Evolutionary conservation across 306 rosid genomes (phyloP), one percentile per base, ranked within the genome.

Genomic region (Prunus mira): DNA sequence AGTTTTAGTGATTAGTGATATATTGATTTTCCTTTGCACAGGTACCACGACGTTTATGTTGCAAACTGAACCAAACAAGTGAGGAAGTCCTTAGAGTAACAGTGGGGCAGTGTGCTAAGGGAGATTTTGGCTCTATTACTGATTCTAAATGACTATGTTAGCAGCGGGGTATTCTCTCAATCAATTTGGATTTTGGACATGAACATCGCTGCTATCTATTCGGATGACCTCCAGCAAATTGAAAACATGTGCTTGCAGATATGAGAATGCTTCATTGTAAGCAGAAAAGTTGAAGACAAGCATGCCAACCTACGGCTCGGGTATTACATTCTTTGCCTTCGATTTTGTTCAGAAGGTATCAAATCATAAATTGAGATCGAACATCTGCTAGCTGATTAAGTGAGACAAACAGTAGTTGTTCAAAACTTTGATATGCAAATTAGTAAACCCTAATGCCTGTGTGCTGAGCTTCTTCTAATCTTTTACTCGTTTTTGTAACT

Each of bases 11-110:
- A 72, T 63, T 18, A 15, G 1, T 71, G 57, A 72, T 77, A 6
- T 34, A n/a, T 71, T 65, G 49, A 75, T 72, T 69, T 70, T 61
- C 24, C 72, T 58, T 65, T 81, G 82, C 69, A 52, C 76, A 82
- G 96, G 90, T 83, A 46, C 96, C 91, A 0, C 89, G 91, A 28
- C 91, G 93, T 50, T 87, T 91, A 73, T 91, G 96, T 81, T 91
- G 96, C 76, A 73, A 77, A 79, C 85, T 64, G 72, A 81, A 69
- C 82, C 87, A 86, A 75, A 66, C 61, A 34, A 71, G 75, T 80
- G 86, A 87, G 78, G 88, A 79, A 76, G 45, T 69, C 65, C 85
- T 87, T 76, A 88, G 79, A 65, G 72, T 91, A 80, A 82, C 85
- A 34, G 93, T 91, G 56, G 91, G 89, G 43, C 85, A 91, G 73